Percentiles rank a stretch among this genome's conserved stretches.
These are phyloP conservation scores for Starmerella floricola DNA, from an alignment of 805 yeast genomes.

Conservation along the genomic window DNA sequence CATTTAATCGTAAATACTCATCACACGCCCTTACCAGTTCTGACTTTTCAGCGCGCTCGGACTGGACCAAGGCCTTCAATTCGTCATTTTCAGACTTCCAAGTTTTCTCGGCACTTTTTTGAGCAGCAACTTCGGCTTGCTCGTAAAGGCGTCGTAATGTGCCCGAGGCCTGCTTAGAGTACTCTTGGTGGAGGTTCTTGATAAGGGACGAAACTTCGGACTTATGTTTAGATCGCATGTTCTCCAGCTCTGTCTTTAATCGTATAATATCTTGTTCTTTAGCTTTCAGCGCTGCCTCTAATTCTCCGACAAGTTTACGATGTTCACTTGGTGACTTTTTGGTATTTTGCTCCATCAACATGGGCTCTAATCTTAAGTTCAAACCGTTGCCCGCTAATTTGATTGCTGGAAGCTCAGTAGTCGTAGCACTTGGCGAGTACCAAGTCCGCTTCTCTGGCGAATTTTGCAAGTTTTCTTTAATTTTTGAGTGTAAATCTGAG, in stretches of 20 bases:
- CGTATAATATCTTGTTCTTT: conserved; percentile 1
- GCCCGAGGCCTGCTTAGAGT: conserved; percentile 12
- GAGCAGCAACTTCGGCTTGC: conserved; percentile 8
- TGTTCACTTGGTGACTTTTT: neutral
- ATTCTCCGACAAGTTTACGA: neutral
- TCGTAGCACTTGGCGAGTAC: too few relatives aligned
- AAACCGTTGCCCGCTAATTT: neutral
- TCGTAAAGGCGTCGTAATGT: conserved; percentile 2
- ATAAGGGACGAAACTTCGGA: neutral
- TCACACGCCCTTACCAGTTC: conserved; percentile 45
- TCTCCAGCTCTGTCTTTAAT: conserved; percentile 1
- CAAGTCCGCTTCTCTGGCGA: too few relatives aligned
- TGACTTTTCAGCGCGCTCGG: conserved; percentile 47
- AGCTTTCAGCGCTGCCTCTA: neutral
- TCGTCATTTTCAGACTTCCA: conserved; percentile 31
- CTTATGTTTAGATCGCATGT: neutral
- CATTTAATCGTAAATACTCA: conserved; percentile 17
- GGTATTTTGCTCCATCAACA: too few relatives aligned
- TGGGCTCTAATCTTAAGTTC: neutral
- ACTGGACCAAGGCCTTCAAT: conserved; percentile 39
- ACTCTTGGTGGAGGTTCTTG: conserved; percentile 3
- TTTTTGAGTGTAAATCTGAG: too few relatives aligned
- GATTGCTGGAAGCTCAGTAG: too few relatives aligned
- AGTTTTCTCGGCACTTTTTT: conserved; percentile 17
- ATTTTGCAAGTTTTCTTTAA: too few relatives aligned